phyloP scores from a whole-genome alignment of 208 protist genomes.

The Acanthamoeba royreba region DNA sequence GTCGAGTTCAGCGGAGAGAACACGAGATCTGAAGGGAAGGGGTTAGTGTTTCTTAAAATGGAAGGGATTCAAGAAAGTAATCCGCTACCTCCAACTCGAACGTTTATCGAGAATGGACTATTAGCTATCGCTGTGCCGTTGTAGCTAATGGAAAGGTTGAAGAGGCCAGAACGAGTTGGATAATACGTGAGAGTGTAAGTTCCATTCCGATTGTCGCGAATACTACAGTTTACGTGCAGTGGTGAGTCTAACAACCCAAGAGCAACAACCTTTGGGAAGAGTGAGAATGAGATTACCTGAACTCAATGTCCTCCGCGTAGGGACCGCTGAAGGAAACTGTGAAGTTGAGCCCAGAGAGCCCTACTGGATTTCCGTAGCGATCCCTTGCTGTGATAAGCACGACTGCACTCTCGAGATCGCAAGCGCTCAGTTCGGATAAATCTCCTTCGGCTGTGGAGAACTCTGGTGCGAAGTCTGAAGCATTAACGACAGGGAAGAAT shows the following conservation, averaged over 20 bases:
- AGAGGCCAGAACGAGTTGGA: background rate
- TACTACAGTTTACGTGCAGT: background rate
- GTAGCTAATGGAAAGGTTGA: background rate
- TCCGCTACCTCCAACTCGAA: background rate
- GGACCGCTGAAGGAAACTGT: background rate
- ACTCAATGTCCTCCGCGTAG: background rate
- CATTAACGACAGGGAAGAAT: slow-evolving; percentile 17
- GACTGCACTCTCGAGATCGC: background rate
- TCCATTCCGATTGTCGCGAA: background rate
- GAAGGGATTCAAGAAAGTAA: background rate
- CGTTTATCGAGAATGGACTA: slow-evolving; percentile 24
- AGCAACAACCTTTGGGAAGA: background rate
- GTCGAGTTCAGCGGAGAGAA: background rate
- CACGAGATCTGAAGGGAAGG: background rate
- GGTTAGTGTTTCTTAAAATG: background rate
- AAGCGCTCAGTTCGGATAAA: background rate
- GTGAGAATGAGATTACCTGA: background rate
- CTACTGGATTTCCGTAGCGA: background rate
- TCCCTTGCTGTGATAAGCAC: background rate
- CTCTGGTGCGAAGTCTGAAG: background rate
- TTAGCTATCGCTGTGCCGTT: background rate
- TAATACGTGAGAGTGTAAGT: slow-evolving; percentile 1
- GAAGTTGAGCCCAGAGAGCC: background rate
- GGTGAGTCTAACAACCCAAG: background rate
- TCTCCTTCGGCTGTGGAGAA: background rate